A percentile compares a stretch with the other conserved stretches of the same genome.
Conservation (phyloP, 2,329 filamentous ascomycete species). For the Fusarium haematococcum region DNA sequence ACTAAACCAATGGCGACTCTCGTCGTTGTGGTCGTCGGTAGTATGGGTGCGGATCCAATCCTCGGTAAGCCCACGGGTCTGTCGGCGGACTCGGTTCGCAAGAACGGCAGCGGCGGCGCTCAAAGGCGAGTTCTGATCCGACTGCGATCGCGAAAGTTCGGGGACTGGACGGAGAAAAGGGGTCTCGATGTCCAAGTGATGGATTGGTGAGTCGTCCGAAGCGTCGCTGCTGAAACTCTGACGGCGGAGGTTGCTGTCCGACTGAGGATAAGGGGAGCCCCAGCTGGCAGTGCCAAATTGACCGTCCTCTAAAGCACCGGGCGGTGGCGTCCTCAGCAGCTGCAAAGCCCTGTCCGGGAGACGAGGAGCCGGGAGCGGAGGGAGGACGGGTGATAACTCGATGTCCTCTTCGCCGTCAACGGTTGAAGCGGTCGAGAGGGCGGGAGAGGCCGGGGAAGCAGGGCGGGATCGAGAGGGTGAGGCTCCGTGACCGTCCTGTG, state of each 20-base stretch:
- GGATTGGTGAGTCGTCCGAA: constrained; percentile 71
- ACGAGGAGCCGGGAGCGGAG: constrained; percentile 68
- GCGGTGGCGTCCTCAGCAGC: constrained; percentile 66
- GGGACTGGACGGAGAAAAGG: constrained; percentile 71
- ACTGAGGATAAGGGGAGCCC: constrained; percentile 88
- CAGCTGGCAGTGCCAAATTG: constrained; percentile 81
- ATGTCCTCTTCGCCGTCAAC: constrained; percentile 67
- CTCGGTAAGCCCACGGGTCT: constrained; percentile 75
- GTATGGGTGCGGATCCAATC: constrained; percentile 90
- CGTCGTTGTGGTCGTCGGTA: constrained; percentile 72
- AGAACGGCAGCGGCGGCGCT: constrained; percentile 72
- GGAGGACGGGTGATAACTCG: constrained; percentile 68
- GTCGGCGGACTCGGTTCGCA: constrained; percentile 71
- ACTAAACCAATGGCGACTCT: constrained; percentile 85
- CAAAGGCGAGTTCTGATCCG: constrained; percentile 48
- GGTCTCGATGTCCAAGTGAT: constrained; percentile 71
- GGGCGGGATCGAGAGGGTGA: constrained; percentile 49
- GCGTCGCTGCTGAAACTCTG: constrained; percentile 68
- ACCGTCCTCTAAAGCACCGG: constrained; percentile 48
- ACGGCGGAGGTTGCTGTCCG: constrained; percentile 64
- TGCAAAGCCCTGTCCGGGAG: constrained; percentile 67
- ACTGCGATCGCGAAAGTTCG: constrained; percentile 50
- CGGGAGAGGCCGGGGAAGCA: constrained; percentile 64
- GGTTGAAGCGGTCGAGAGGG: constrained; percentile 72
- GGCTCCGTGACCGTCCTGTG: constrained; percentile 67